These are phyloP conservation scores for Fomitiporia mediterranea DNA, from an alignment of 1,284 basidiomycete genomes.

Conservation along the genomic window DNA sequence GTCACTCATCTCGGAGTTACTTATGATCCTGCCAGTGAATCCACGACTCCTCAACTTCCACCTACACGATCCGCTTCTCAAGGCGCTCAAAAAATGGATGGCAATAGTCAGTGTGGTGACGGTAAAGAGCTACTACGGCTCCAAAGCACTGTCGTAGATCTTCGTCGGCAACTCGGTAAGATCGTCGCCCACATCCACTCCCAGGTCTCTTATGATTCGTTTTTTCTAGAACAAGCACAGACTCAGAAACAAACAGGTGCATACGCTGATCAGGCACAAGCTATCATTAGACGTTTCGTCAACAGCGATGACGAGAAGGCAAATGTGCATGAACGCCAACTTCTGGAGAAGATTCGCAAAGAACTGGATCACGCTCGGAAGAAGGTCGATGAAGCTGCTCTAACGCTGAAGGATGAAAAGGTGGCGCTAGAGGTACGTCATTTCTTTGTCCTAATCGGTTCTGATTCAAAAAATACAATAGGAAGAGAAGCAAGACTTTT, in stretches of 20 bases:
- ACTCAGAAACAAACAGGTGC: conserved; percentile 38
- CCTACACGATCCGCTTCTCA: not conserved
- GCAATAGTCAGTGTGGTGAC: not conserved
- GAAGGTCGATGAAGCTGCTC: conserved; percentile 59
- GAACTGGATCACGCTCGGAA: conserved; percentile 66
- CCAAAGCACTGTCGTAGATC: conserved; percentile 40
- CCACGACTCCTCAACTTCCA: conserved; percentile 23
- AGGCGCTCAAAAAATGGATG: not conserved
- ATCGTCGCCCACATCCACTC: not conserved
- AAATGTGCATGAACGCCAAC: conserved; percentile 50
- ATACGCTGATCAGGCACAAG: conserved; percentile 25
- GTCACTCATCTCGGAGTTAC: conserved; percentile 20
- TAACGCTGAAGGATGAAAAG: conserved; percentile 62
- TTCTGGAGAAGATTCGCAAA: conserved; percentile 44
- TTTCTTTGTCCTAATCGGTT: not conserved
- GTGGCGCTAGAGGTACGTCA: conserved; percentile 57
- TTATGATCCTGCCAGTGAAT: conserved; percentile 25
- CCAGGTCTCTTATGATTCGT: not conserved
- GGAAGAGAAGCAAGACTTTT: conserved; percentile 51
- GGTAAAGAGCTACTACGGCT: conserved; percentile 43
- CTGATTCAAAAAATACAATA: conserved; percentile 21
- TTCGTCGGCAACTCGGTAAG: conserved; percentile 58
- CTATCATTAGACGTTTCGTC: conserved; percentile 28
- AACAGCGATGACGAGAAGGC: conserved; percentile 48
- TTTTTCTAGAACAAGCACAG: conserved; percentile 42